Evolutionary conservation across 2,329 filamentous ascomycete species (phyloP).

Genomic region (Aureobasidium sp.): DNA sequence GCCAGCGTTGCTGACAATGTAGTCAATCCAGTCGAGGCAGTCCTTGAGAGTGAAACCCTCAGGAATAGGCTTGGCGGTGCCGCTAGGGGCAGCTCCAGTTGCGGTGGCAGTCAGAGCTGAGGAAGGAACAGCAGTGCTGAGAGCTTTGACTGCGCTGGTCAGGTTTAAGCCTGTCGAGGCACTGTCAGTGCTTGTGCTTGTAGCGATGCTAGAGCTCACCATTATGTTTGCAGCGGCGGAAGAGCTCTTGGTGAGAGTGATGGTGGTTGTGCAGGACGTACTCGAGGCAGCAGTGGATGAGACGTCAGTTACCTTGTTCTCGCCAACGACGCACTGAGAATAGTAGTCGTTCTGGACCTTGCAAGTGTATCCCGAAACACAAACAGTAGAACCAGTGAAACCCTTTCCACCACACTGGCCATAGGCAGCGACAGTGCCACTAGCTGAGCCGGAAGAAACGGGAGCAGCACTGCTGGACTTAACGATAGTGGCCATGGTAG

Average conservation of each 20-base stretch:
- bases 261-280: constrained; percentile 15
- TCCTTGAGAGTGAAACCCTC: constrained; percentile 19
- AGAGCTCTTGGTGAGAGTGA: constrained; percentile 14
- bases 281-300: constrained; percentile 13
- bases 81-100: constrained; percentile 14
- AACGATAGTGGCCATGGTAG: constrained; percentile 4
- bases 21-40: constrained; percentile 22
- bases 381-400: constrained; percentile 31
- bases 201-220: not conserved
- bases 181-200: not conserved
- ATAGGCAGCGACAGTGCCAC: constrained; percentile 1
- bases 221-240: not conserved
- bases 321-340: constrained; percentile 29
- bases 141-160: constrained; percentile 17
- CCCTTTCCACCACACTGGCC: constrained; percentile 31
- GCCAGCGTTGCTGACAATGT: constrained; percentile 10
- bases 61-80: constrained; percentile 16
- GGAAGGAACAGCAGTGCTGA: constrained; percentile 19
- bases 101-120: constrained; percentile 19
- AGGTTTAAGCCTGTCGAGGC: not conserved
- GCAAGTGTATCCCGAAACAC: constrained; percentile 30
- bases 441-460: not conserved
- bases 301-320: constrained; percentile 10
- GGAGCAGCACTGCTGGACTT: constrained; percentile 5
- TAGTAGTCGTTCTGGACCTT: constrained; percentile 30